phyloP scores from a whole-genome alignment of 192 early-diverging fungal genomes.

The Coemansia guatemalensis region DNA sequence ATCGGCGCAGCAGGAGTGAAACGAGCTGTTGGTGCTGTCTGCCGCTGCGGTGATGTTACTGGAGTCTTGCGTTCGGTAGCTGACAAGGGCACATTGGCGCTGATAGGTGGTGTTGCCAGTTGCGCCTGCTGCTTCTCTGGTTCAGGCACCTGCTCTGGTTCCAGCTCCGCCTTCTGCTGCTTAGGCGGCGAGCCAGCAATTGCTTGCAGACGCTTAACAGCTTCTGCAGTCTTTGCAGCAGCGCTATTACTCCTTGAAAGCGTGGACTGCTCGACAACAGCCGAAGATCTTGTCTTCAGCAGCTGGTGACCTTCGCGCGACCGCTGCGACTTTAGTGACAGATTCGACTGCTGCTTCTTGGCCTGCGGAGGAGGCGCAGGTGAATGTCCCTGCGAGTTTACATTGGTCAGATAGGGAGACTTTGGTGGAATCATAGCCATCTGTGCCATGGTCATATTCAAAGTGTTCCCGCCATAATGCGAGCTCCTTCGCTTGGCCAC shows the following conservation, averaged over 20 bases:
- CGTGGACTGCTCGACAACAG: neutral
- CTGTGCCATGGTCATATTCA: slow-evolving; percentile 46
- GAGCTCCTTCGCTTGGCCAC: slow-evolving; percentile 20
- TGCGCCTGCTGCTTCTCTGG: neutral
- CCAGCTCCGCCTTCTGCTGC: neutral
- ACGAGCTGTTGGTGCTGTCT: neutral
- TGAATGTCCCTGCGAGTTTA: slow-evolving; percentile 3
- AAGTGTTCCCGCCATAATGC: slow-evolving; percentile 29
- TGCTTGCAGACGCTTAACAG: slow-evolving; percentile 41
- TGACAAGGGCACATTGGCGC: slow-evolving; percentile 10
- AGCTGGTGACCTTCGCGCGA: slow-evolving; percentile 13
- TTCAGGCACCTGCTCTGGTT: neutral
- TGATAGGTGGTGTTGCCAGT: slow-evolving; percentile 22
- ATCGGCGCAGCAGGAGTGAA: slow-evolving; percentile 23
- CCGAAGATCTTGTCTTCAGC: neutral
- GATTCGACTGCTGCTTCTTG: slow-evolving; percentile 12
- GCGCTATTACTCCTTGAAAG: slow-evolving; percentile 45
- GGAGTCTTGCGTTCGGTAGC: slow-evolving; percentile 3
- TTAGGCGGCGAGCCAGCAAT: slow-evolving; percentile 17
- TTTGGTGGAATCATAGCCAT: slow-evolving; percentile 50
- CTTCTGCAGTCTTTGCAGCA: slow-evolving; percentile 43
- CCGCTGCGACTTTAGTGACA: slow-evolving; percentile 23
- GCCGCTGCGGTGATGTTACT: slow-evolving; percentile 13
- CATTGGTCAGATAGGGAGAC: slow-evolving; percentile 43
- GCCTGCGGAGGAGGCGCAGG: slow-evolving; percentile 6